A percentile compares a stretch with the other conserved stretches of the same genome.
Evolutionary conservation across 768 basidiomycete species (phyloP).

Genomic region (Exidia glandulosa): DNA sequence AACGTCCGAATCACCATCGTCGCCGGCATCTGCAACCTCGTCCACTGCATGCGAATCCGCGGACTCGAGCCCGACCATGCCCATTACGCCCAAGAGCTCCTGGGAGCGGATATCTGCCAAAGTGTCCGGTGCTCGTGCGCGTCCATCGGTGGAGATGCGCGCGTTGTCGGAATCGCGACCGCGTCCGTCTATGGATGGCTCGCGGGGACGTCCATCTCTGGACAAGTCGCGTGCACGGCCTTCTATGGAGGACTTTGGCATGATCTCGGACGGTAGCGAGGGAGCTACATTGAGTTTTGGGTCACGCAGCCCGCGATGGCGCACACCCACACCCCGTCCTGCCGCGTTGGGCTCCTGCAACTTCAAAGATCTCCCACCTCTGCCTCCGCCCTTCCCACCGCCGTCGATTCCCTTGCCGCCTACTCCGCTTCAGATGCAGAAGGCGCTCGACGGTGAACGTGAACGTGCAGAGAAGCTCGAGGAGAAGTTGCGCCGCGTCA

Average conservation of each 20-base stretch:
- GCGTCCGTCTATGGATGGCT: no score
- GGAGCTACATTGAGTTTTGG: background rate
- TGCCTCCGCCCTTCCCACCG: background rate
- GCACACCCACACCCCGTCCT: background rate
- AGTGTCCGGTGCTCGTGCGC: no score
- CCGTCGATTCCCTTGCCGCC: background rate
- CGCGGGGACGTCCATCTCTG: no score
- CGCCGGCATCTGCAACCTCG: no score
- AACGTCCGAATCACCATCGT: no score
- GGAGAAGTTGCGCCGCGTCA: background rate
- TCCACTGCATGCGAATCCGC: no score
- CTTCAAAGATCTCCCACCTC: background rate
- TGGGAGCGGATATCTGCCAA: no score
- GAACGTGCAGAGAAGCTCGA: background rate
- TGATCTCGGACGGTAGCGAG: background rate
- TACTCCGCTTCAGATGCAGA: background rate
- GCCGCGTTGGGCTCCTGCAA: background rate
- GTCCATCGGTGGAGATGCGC: no score
- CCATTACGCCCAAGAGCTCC: no score
- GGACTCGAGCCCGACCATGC: no score
- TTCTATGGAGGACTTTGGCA: background rate
- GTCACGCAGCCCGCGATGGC: background rate
- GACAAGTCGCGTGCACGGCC: no score
- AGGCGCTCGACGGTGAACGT: background rate
- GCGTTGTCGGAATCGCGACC: no score